These are phyloP conservation scores for Bullera alba DNA, from an alignment of 768 basidiomycete genomes.

Conservation along the genomic window DNA sequence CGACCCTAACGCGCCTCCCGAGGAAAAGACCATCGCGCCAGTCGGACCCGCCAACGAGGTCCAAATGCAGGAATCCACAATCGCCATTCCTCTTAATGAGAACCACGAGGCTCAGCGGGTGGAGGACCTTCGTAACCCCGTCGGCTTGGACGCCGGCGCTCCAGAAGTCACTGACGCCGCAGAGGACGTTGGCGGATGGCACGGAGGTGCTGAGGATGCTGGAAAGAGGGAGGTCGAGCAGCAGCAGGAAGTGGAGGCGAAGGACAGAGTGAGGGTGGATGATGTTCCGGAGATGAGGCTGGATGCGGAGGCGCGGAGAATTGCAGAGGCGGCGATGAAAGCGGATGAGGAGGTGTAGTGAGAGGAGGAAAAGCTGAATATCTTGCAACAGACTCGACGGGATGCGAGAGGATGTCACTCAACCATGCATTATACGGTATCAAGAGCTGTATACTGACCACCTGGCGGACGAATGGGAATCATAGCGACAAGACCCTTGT, in stretches of 20 bases:
- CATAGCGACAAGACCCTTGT: too few relatives aligned
- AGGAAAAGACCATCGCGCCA: slow-evolving; percentile 38
- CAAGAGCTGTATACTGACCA: too few relatives aligned
- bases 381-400: too few relatives aligned
- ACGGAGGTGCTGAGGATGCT: slow-evolving; percentile 43
- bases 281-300: slow-evolving; percentile 25
- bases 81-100: slow-evolving; percentile 1
- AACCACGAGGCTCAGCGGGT: slow-evolving; percentile 2
- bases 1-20: slow-evolving; percentile 18
- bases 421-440: too few relatives aligned
- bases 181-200: slow-evolving; percentile 44
- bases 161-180: slow-evolving; percentile 37
- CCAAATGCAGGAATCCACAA: slow-evolving; percentile 36
- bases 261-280: slow-evolving; percentile 12
- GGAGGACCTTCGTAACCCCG: slow-evolving; percentile 40
- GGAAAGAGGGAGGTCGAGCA: slow-evolving; percentile 7
- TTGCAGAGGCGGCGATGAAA: slow-evolving; percentile 30
- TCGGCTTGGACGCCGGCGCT: slow-evolving; percentile 43
- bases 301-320: slow-evolving; percentile 23
- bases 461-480: too few relatives aligned
- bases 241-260: slow-evolving; percentile 4
- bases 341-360: slow-evolving; percentile 15
- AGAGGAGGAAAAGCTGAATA: too few relatives aligned
- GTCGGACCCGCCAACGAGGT: slow-evolving; percentile 39
- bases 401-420: too few relatives aligned